Evolutionary conservation across 768 basidiomycete species (phyloP).

Genomic region (Kwoniella sp.): DNA sequence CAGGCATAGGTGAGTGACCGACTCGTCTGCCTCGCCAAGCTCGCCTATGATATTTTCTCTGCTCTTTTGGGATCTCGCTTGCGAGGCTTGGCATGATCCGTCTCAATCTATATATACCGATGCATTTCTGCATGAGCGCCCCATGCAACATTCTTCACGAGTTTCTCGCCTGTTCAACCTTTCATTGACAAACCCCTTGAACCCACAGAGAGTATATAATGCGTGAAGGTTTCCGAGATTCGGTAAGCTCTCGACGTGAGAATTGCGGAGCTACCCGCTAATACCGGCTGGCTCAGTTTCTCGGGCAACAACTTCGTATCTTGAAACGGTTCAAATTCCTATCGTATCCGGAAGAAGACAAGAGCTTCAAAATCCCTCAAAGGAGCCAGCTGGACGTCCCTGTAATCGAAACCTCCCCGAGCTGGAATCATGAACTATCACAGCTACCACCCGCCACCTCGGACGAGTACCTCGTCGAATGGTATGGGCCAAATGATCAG

Average conservation of each 20-base stretch:
- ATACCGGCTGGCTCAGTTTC: not conserved
- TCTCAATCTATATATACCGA: not conserved
- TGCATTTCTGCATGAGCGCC: no score
- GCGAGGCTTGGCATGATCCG: not conserved
- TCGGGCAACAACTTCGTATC: not conserved
- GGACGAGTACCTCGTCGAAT: constrained; percentile 27
- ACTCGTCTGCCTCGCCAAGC: not conserved
- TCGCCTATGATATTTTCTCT: not conserved
- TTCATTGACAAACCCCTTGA: no score
- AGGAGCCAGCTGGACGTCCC: not conserved
- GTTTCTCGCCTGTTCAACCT: no score
- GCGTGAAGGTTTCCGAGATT: not conserved
- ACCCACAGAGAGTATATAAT: constrained; percentile 1
- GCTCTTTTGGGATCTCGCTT: not conserved
- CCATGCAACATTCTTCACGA: no score
- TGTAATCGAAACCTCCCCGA: not conserved
- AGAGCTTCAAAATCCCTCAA: not conserved
- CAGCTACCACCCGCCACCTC: not conserved
- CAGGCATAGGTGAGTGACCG: no score
- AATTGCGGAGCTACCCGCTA: not conserved
- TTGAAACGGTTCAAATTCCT: not conserved
- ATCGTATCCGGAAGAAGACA: not conserved
- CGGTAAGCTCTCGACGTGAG: not conserved
- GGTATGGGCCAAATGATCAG: constrained; percentile 41
- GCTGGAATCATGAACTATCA: not conserved